Evolutionary conservation across 2,329 filamentous ascomycete species (phyloP), one percentile per base, ranked within the genome.

Genomic region (Pyricularia grisea): DNA sequence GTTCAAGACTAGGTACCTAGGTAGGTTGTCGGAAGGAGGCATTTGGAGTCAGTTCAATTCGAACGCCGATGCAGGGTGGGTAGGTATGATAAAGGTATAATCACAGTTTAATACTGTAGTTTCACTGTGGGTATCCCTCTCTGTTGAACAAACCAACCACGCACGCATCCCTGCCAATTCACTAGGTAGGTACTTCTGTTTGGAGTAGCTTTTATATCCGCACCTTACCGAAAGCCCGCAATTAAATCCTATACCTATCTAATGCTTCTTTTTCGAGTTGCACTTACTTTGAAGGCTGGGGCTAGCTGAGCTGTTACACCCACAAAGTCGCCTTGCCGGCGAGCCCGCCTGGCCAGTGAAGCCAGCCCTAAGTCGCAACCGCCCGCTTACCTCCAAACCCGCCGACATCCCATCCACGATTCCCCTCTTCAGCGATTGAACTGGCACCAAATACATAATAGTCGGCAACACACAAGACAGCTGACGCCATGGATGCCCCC

Each of bases 401-500:
- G 17, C 60, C 60, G 58, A 61, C 23, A 28, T 63, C 23, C 60
- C 27, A 63, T 28, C 60, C 27, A 27, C 60, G 12, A 17, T 63
- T 12, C 28, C 25, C 60, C 60, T 28, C 60, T 28, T 63, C 25
- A 20, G 27, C 60, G 14, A 63, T 63, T n/a, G 60, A 17, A 28
- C 60, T 28, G 25, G 28, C 14, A 63, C 60, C 12, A n/a, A 27
- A 63, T 28, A 7, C 5, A 6, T 31, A 12, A 61, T 12, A 27
- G 14, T 1, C 60, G 4, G 25, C 33, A 36, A 17, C 17, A 30
- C 20, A 27, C 10, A 20, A 9, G 12, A 20, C 27, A 5, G 60
- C 14, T 3, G 36, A 14, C 17, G 36, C 55, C n/a, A 92, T 86
- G 88, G 90, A 87, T 82, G 86, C 89, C 74, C 86, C 87, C 70